A percentile compares a stretch with the other conserved stretches of the same genome.
Evolutionary conservation across 768 basidiomycete species (phyloP).

Genomic region (Suillus luteus): DNA sequence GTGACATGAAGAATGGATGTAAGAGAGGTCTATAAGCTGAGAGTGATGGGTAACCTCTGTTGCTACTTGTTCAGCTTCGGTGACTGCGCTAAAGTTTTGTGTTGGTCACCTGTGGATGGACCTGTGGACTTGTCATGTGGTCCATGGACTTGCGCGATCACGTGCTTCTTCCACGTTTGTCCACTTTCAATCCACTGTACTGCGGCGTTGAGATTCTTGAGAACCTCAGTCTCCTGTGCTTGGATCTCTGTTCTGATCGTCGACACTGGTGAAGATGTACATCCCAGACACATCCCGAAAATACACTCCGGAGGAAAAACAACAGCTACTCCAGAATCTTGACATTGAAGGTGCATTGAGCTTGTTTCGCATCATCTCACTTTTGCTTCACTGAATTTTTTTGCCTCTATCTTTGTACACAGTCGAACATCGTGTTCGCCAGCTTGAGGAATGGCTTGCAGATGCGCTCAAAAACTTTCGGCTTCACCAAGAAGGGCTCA

Average conservation of each 20-base stretch:
- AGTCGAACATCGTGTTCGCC: slow-evolving; percentile 72
- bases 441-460: slow-evolving; percentile 74
- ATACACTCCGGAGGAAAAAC: slow-evolving; percentile 69
- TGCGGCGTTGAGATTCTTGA: background rate
- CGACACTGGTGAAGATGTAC: slow-evolving; percentile 22
- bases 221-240: background rate
- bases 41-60: background rate
- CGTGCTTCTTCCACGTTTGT: slow-evolving; percentile 2
- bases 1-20: slow-evolving; percentile 6
- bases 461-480: slow-evolving; percentile 75
- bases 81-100: no score
- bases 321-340: slow-evolving; percentile 73
- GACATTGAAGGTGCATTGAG: slow-evolving; percentile 69
- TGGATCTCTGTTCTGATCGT: background rate
- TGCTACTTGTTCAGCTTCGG: background rate
- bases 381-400: slow-evolving; percentile 9
- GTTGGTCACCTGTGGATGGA: background rate
- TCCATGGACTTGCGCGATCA: slow-evolving; percentile 2
- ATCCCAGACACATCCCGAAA: slow-evolving; percentile 28
- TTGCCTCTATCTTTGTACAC: slow-evolving; percentile 10
- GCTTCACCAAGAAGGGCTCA: slow-evolving; percentile 72
- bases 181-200: background rate
- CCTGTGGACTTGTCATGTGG: background rate
- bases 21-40: background rate
- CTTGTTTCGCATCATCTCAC: background rate